A percentile compares a stretch with the other conserved stretches of the same genome.
Conservation (phyloP, 2,329 filamentous ascomycete genomes). For the Xylaria sp. region DNA sequence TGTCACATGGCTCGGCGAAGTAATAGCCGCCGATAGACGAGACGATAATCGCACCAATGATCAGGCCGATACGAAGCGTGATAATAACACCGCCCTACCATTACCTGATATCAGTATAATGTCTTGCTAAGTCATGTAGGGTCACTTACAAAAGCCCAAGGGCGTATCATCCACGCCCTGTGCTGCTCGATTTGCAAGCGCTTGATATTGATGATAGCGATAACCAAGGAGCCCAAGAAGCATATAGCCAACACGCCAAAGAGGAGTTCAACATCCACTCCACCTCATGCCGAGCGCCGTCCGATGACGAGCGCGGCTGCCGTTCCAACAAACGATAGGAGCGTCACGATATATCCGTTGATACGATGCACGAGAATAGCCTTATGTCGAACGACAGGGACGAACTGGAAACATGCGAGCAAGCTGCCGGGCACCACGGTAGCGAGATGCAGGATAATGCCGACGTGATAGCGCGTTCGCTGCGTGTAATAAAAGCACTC, state of each 20-base stretch:
- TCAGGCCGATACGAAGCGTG: constrained; percentile 61
- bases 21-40: constrained; percentile 43
- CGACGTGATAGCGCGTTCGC: constrained; percentile 48
- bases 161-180: constrained; percentile 71
- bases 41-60: constrained; percentile 48
- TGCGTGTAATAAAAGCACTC: constrained; percentile 56
- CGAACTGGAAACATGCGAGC: constrained; percentile 60
- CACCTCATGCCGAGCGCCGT: constrained; percentile 64
- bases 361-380: constrained; percentile 67
- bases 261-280: constrained; percentile 59
- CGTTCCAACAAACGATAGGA: constrained; percentile 59
- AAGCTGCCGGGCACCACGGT: constrained; percentile 59
- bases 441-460: constrained; percentile 60
- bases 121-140: neutral
- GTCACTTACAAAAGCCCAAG: constrained; percentile 59
- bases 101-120: neutral
- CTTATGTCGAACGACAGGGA: constrained; percentile 60
- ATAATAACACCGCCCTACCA: constrained; percentile 61
- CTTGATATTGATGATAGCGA: constrained; percentile 69
- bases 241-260: constrained; percentile 58
- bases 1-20: constrained; percentile 56
- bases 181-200: constrained; percentile 71
- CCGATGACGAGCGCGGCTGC: constrained; percentile 65
- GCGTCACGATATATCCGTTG: constrained; percentile 66
- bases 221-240: constrained; percentile 55